phyloP scores from a whole-genome alignment of 768 basidiomycete genomes.

The Terana coerulea region DNA sequence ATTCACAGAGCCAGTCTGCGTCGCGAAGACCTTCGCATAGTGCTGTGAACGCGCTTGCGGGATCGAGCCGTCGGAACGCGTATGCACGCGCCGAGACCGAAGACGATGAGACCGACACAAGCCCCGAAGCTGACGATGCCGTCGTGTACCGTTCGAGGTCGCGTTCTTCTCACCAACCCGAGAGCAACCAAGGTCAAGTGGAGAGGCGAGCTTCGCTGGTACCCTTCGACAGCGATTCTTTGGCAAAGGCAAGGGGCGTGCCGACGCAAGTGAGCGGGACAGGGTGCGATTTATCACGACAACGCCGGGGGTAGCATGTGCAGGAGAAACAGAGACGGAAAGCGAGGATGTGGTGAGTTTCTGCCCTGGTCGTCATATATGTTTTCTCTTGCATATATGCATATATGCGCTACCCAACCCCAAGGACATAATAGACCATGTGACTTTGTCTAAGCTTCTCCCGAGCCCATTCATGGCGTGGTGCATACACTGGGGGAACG shows the following conservation, averaged over 20 bases:
- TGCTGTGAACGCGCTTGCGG: neutral
- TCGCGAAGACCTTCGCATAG: constrained; percentile 8
- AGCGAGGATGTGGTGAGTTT: constrained; percentile 73
- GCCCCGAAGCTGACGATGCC: constrained; percentile 12
- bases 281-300: constrained; percentile 52
- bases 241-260: constrained; percentile 20
- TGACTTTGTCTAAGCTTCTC: no score
- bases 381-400: no score
- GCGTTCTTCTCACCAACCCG: neutral
- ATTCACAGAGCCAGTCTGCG: constrained; percentile 1
- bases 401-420: no score
- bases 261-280: constrained; percentile 18
- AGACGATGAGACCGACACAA: constrained; percentile 7
- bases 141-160: constrained; percentile 6
- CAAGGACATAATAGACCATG: no score
- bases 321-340: constrained; percentile 79
- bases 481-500: no score
- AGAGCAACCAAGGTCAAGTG: neutral
- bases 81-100: constrained; percentile 6
- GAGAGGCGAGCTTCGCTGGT: constrained; percentile 11
- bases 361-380: no score
- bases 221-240: constrained; percentile 19
- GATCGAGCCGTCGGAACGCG: neutral
- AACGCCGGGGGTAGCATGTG: constrained; percentile 51
- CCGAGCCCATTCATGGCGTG: no score